Base-by-base conservation (phyloP, 2,329 filamentous ascomycete genomes). In the Penicillium sp. region DNA sequence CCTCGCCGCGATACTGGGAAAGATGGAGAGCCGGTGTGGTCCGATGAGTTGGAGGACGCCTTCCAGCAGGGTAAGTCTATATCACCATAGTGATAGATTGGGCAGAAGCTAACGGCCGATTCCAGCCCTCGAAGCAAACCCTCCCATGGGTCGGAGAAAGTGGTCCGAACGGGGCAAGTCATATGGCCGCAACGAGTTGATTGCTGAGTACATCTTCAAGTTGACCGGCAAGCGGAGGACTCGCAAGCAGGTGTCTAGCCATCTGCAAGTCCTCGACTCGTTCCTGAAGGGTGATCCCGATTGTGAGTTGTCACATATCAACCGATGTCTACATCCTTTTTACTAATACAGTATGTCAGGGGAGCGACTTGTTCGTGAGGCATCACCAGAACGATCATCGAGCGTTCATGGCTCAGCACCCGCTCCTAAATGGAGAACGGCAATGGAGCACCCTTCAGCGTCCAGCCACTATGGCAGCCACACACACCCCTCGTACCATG, bases 161-260 rank as follows among this genome's bases (percentile, higher is more conserved):
- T 74, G 72, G 69, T 76, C 75, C 23, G 72, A 77, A 60, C 70
- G 81, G 53, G 79, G 79, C 44, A 80, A 82, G 65, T 78, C 77
- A 18, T 79, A 80, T 59, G 84, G 84, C 27, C 79, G 84, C 38
- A 86, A 86, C 63, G 83, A 86, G 68, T 71, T 86, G 44, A 84
- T 86, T 57, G 78, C 83, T 23, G 77, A 83, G 61, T 82, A 79
- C 50, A 86, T 86, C 56, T 71, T 75, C 60, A 77, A 78, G 53
- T 72, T 77, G 55, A 86, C 83, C 7, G 82, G 83, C 23, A 79
- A 79, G 53, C 65, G 63, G 27, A 75, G 84, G 50, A 72, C 69
- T 16, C 75, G 84, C 48, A 86, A 86, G 67, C 82, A 86, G 64
- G 81, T 86, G 5, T 86, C 84, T 0, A 86, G 84, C 62, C 84